phyloP scores from a whole-genome alignment of 495 filamentous ascomycete genomes.

The Penicillium herquei region DNA sequence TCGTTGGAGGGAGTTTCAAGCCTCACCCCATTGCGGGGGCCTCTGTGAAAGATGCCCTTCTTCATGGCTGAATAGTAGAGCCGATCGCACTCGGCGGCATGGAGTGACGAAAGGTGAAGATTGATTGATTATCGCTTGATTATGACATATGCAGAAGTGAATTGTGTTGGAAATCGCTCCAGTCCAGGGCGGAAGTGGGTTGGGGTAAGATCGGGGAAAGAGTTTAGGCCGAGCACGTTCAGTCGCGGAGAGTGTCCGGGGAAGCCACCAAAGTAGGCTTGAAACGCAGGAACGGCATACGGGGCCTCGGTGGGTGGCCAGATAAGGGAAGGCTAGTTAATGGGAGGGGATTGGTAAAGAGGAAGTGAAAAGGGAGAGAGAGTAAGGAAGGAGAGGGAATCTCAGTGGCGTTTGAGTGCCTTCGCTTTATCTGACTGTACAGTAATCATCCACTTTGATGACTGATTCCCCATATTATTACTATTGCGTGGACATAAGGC shows the following conservation, averaged over 20 bases:
- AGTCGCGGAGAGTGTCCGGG: constrained; percentile 24
- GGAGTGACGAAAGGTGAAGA: constrained; percentile 13
- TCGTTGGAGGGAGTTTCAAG: constrained; percentile 3
- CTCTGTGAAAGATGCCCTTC: constrained; percentile 47
- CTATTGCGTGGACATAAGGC: background rate
- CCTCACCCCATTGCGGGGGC: constrained; percentile 44
- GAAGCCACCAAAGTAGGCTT: constrained; percentile 12
- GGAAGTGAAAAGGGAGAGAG: background rate
- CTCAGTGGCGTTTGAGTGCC: background rate
- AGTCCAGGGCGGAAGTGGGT: background rate
- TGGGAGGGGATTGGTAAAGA: background rate
- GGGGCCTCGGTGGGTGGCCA: constrained; percentile 2
- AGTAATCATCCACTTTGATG: background rate
- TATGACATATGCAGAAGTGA: constrained; percentile 12
- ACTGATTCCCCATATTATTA: background rate
- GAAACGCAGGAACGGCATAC: constrained; percentile 11
- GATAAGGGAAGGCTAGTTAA: background rate
- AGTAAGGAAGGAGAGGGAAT: background rate
- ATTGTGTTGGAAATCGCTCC: background rate
- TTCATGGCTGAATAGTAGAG: constrained; percentile 32
- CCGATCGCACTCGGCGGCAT: constrained; percentile 34
- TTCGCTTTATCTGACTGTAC: constrained; percentile 1
- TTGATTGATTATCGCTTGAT: background rate
- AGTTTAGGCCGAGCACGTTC: constrained; percentile 14
- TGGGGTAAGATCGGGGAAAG: constrained; percentile 15